Conservation (phyloP, 176 grass and related monocot species). For the Puccinellia tenuiflora region DNA sequence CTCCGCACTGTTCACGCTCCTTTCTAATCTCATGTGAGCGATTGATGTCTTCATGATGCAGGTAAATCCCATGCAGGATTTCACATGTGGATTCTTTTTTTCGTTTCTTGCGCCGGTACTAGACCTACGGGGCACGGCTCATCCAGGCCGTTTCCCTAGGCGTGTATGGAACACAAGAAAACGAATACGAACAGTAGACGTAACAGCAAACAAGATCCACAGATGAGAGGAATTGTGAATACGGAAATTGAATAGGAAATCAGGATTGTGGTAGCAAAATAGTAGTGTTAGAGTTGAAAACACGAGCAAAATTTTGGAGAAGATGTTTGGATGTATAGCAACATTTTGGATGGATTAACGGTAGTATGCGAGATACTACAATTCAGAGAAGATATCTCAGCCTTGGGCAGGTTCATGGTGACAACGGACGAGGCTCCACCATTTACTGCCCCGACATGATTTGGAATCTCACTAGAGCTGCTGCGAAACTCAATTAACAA, state of each 20-base stretch:
- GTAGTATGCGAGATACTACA: neutral
- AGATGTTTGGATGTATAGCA: neutral
- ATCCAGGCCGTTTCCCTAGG: neutral
- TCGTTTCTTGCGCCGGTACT: constrained; percentile 19
- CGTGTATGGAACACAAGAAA: neutral
- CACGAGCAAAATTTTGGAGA: neutral
- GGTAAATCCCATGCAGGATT: constrained; percentile 24
- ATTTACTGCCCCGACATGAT: neutral
- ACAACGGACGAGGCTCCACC: neutral
- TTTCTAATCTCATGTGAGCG: constrained; percentile 13
- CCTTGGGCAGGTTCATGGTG: neutral
- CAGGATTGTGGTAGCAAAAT: neutral
- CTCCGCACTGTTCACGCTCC: neutral
- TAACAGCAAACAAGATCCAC: neutral
- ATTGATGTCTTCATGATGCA: constrained; percentile 32
- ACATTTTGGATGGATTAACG: neutral
- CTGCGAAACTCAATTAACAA: constrained; percentile 5
- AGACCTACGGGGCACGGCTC: neutral
- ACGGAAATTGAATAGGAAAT: neutral
- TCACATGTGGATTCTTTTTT: neutral
- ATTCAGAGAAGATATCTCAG: neutral
- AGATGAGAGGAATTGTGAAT: neutral
- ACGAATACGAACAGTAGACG: too few relatives aligned
- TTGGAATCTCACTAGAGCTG: neutral
- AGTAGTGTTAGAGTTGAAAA: neutral